phyloP scores from a whole-genome alignment of 2,329 filamentous ascomycete genomes.

The Calonectria montana region DNA sequence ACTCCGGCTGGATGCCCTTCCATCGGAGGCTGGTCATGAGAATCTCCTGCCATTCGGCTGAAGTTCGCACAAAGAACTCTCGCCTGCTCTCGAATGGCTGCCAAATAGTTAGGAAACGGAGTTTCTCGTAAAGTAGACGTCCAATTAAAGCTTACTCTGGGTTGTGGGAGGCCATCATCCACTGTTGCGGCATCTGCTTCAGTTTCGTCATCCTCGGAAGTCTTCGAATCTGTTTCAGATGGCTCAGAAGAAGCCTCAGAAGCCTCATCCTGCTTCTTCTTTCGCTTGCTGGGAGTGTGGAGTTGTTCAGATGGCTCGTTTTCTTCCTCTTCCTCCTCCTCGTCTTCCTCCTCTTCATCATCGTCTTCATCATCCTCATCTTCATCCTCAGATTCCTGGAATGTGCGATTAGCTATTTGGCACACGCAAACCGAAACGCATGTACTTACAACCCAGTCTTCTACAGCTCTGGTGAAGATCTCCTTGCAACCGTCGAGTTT shows the following conservation, averaged over 20 bases:
- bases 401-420: conserved; percentile 26
- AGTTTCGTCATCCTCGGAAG: conserved; percentile 58
- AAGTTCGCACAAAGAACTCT: conserved; percentile 92
- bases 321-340: conserved; percentile 64
- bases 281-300: conserved; percentile 66
- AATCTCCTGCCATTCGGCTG: conserved; percentile 89
- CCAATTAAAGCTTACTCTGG: conserved; percentile 56
- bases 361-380: conserved; percentile 70
- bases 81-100: conserved; percentile 89
- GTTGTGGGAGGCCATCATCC: conserved; percentile 81
- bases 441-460: conserved; percentile 79
- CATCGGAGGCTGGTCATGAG: conserved; percentile 80
- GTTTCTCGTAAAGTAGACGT: background rate
- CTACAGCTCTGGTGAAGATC: conserved; percentile 83
- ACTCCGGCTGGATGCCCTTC: conserved; percentile 74
- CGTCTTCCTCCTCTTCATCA: conserved; percentile 69
- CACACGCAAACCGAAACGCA: background rate
- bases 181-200: conserved; percentile 64
- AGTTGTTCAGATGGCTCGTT: conserved; percentile 59
- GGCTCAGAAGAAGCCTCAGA: conserved; percentile 49
- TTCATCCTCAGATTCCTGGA: conserved; percentile 68
- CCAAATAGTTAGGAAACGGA: conserved; percentile 5
- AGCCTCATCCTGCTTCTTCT: conserved; percentile 62
- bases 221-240: conserved; percentile 44
- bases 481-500: conserved; percentile 95